These are phyloP conservation scores for Mortierella sp. DNA, from an alignment of 371 early-diverging fungal species.

Conservation along the genomic window DNA sequence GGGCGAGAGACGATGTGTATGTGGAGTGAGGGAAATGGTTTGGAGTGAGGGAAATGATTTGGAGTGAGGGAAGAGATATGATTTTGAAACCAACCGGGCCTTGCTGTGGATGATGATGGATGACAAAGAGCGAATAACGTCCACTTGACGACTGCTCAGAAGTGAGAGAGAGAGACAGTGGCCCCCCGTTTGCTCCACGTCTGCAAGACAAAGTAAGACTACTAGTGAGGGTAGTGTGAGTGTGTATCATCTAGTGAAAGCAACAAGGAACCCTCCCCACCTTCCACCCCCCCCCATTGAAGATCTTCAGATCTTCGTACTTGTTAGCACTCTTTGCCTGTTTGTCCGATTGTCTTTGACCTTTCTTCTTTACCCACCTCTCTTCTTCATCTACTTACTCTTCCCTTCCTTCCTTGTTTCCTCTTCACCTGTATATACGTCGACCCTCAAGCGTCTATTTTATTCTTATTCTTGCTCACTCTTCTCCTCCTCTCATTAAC, in stretches of 20 bases:
- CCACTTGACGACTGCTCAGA: not conserved
- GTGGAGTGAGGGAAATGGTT: not conserved
- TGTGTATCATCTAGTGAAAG: no score
- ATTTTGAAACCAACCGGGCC: constrained; percentile 28
- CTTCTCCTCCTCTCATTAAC: not conserved
- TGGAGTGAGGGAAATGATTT: not conserved
- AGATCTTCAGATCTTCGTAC: no score
- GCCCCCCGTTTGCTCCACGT: no score
- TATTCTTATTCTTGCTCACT: not conserved
- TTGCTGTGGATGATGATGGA: not conserved
- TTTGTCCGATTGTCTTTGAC: not conserved
- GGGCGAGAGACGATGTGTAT: no score
- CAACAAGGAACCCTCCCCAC: not conserved
- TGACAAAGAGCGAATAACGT: not conserved
- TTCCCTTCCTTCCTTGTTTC: not conserved
- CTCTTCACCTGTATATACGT: not conserved
- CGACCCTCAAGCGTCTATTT: not conserved
- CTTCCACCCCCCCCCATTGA: no score
- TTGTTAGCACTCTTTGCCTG: not conserved
- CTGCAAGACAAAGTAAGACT: not conserved
- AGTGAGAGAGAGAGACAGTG: not conserved
- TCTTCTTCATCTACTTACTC: not conserved
- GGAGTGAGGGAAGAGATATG: not conserved
- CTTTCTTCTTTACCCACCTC: not conserved
- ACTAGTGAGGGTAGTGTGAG: not conserved